Conservation (phyloP, 2,329 filamentous ascomycete species). For the Xylaria sp. region DNA sequence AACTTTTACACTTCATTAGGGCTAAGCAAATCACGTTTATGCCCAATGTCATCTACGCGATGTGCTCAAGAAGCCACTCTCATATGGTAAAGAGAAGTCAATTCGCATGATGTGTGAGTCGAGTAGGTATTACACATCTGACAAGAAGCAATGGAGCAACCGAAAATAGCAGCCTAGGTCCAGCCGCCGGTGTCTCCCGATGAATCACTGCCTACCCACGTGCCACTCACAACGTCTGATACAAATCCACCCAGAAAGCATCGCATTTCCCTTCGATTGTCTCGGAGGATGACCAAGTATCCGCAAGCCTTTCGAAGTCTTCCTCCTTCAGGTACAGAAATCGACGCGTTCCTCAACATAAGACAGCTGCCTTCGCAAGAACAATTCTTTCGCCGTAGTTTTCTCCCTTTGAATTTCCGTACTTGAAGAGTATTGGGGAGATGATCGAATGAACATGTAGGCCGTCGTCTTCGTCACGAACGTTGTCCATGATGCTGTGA, state of each 20-base stretch:
- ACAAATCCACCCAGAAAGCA: neutral
- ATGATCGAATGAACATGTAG: neutral
- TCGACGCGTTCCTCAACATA: neutral
- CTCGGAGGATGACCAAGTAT: neutral
- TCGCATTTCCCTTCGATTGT: neutral
- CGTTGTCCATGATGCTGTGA: neutral
- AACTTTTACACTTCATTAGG: no score
- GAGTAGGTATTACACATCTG: neutral
- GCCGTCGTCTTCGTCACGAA: neutral
- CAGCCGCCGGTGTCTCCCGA: neutral
- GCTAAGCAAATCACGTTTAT: neutral
- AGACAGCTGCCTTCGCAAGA: neutral
- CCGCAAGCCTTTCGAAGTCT: no score
- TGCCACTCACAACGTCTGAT: neutral
- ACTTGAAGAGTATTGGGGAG: neutral
- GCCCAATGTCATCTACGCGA: neutral
- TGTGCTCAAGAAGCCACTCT: neutral
- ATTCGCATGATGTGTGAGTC: neutral
- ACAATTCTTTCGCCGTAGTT: neutral
- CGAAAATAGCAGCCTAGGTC: neutral
- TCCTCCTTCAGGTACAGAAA: no score
- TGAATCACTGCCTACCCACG: no score
- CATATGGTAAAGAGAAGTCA: neutral
- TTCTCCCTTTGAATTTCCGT: conserved; percentile 9
- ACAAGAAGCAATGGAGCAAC: neutral